Evolutionary conservation across 257 asterid genomes (phyloP).

Genomic region (Solanum pinnatisectum): DNA sequence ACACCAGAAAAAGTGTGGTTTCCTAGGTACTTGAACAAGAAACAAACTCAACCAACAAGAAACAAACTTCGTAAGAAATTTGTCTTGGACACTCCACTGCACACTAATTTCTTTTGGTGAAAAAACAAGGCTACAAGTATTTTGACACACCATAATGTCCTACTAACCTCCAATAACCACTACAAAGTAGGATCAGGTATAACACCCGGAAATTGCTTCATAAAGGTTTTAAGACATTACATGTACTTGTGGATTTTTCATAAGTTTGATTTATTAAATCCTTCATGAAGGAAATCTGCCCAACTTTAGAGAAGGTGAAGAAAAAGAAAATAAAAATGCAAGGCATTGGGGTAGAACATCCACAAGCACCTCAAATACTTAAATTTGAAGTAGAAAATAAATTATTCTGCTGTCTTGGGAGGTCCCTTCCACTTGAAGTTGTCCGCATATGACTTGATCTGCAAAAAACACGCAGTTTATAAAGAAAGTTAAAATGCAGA

Average conservation of each 20-base stretch:
- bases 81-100: neutral
- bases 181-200: neutral
- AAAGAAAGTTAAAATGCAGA: neutral
- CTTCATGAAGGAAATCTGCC: neutral
- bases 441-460: slow-evolving; percentile 84
- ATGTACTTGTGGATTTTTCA: neutral
- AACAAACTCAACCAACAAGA: neutral
- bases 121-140: neutral
- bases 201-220: neutral
- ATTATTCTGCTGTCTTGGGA: slow-evolving; percentile 37
- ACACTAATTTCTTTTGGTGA: neutral
- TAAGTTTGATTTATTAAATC: neutral
- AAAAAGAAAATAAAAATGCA: neutral
- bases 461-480: neutral
- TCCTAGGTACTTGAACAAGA: neutral
- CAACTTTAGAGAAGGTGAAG: neutral
- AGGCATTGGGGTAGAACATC: neutral
- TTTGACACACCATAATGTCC: neutral
- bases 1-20: neutral
- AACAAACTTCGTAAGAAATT: neutral
- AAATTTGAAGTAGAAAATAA: neutral
- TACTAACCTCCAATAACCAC: neutral
- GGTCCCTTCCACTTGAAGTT: slow-evolving; percentile 98
- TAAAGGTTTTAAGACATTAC: neutral
- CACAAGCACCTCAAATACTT: neutral